Conservation (phyloP, 139 green algal genomes). For the Chlorella sp. region DNA sequence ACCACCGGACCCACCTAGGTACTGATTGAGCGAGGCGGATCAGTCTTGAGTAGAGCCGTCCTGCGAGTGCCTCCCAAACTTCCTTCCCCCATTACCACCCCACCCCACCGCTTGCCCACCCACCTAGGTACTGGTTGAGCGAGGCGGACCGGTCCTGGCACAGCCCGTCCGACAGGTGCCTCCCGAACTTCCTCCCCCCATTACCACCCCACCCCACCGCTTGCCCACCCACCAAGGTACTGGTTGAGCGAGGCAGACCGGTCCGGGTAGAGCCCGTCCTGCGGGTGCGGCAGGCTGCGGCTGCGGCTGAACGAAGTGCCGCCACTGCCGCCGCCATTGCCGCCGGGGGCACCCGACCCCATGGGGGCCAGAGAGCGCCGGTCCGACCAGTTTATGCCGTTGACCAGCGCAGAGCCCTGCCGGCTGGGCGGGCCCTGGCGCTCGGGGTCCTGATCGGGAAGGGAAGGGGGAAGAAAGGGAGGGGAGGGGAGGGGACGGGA, state of each 20-base stretch:
- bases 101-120: too few relatives aligned
- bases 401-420: slow-evolving; percentile 3
- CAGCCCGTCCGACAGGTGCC: too few relatives aligned
- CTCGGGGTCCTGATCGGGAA: slow-evolving; percentile 14
- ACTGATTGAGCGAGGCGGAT: not conserved
- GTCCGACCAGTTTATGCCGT: slow-evolving; percentile 18
- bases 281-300: slow-evolving; percentile 8
- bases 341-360: not conserved
- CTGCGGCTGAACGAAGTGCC: not conserved
- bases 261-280: not conserved
- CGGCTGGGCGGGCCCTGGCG: not conserved
- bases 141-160: too few relatives aligned
- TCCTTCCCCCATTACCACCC: too few relatives aligned
- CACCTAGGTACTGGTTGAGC: too few relatives aligned
- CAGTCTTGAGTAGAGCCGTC: not conserved
- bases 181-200: too few relatives aligned
- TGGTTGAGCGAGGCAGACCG: not conserved
- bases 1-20: not conserved
- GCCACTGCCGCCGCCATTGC: not conserved
- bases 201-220: too few relatives aligned
- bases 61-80: not conserved
- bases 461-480: not conserved
- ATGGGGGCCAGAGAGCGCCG: not conserved
- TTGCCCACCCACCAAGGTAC: not conserved
- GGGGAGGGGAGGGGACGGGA: not conserved